Percentiles rank a stretch among this genome's conserved stretches.
Evolutionary conservation across 148 eudicot genomes (phyloP).

Genomic region (Vaccinium macrocarpon): DNA sequence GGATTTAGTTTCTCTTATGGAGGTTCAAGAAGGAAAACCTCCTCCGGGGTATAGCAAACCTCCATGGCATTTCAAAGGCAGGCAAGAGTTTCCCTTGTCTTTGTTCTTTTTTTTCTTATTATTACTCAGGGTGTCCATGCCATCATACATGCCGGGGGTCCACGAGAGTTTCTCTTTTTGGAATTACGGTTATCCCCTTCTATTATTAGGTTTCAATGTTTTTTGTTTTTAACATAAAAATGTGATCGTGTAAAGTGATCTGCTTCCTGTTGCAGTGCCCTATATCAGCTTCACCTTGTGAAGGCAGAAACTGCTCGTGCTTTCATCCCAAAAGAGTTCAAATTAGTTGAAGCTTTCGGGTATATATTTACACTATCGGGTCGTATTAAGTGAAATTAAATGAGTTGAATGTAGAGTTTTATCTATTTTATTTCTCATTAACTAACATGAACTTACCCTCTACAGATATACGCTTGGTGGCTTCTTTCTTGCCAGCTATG

Average conservation of each 20-base stretch:
- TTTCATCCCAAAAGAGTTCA: constrained; percentile 84
- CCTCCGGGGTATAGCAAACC: constrained; percentile 59
- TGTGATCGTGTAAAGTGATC: background rate
- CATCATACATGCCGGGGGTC: background rate
- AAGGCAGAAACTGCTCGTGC: constrained; percentile 84
- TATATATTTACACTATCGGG: constrained; percentile 16
- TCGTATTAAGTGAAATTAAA: background rate
- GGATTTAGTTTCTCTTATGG: constrained; percentile 25
- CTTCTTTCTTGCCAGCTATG: constrained; percentile 82
- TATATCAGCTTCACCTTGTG: constrained; percentile 89
- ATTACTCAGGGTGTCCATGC: background rate
- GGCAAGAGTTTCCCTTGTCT: constrained; percentile 37
- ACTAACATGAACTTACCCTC: constrained; percentile 13
- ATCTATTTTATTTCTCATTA: constrained; percentile 4
- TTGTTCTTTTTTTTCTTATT: background rate
- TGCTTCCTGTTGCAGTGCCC: constrained; percentile 48
- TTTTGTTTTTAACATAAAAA: background rate
- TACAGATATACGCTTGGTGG: constrained; percentile 86
- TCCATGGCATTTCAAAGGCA: constrained; percentile 92
- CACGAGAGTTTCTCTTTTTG: constrained; percentile 12
- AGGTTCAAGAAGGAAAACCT: constrained; percentile 35
- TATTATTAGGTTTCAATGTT: background rate
- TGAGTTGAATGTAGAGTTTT: background rate
- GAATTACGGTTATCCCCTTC: background rate
- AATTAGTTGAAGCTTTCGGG: constrained; percentile 94